A percentile compares a stretch with the other conserved stretches of the same genome.
These are phyloP conservation scores for Abortiporus biennis DNA, from an alignment of 1,284 basidiomycete genomes.

Conservation along the genomic window DNA sequence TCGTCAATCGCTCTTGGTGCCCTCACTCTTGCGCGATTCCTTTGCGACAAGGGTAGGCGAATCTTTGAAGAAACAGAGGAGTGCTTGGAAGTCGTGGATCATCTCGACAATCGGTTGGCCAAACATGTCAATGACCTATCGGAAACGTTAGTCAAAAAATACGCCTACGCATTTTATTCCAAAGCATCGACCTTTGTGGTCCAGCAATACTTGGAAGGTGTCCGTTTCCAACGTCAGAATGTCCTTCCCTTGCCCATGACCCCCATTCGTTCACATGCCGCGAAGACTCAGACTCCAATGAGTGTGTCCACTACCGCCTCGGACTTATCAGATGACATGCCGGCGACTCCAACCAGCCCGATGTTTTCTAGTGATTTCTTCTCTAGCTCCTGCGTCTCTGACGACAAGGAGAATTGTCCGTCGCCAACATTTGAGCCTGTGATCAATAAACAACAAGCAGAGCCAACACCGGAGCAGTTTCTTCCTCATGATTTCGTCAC, in stretches of 20 bases:
- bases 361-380: slow-evolving; percentile 38
- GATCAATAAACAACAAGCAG: slow-evolving; percentile 62
- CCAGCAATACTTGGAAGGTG: slow-evolving; percentile 85
- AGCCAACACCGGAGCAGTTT: slow-evolving; percentile 65
- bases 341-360: slow-evolving; percentile 71
- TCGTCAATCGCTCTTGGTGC: slow-evolving; percentile 87
- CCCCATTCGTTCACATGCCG: slow-evolving; percentile 51
- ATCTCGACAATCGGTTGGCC: slow-evolving; percentile 81
- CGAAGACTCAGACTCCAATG: slow-evolving; percentile 64
- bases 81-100: slow-evolving; percentile 72
- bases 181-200: slow-evolving; percentile 90
- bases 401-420: slow-evolving; percentile 76
- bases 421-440: slow-evolving; percentile 57
- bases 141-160: slow-evolving; percentile 94
- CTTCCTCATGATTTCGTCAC: slow-evolving; percentile 74
- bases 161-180: slow-evolving; percentile 92
- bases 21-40: slow-evolving; percentile 82
- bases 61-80: slow-evolving; percentile 78
- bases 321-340: slow-evolving; percentile 76
- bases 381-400: slow-evolving; percentile 44
- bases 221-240: slow-evolving; percentile 52
- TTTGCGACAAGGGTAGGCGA: slow-evolving; percentile 74
- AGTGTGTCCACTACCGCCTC: slow-evolving; percentile 67
- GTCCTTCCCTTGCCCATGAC: slow-evolving; percentile 58
- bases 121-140: slow-evolving; percentile 88